Evolutionary conservation across 495 filamentous ascomycete species (phyloP), one percentile per base, ranked within the genome.

Genomic region (Platismatia glauca): DNA sequence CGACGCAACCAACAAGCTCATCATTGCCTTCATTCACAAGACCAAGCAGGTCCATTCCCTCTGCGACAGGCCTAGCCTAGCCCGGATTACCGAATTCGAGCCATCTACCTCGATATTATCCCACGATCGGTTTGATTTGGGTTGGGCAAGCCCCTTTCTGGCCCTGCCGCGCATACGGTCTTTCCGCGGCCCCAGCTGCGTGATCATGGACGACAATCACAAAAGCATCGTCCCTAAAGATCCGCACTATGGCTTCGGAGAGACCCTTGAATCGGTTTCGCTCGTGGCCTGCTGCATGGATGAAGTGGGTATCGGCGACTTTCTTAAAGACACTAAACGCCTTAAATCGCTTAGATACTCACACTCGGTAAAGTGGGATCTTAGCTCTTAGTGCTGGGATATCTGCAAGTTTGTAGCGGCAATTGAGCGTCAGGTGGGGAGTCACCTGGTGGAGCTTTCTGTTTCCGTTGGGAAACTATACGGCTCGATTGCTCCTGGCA

Each of bases 331-430:
- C 53, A 72, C 71, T 39, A 65, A 66, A 64, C 65, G 57, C 57
- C 73, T 74, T 8, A 73, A 59, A 57, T 68, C 67, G 57, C 64
- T 76, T 27, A 70, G 46, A 59, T 76, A 73, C 61, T 70, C 41
- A 59, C 71, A 74, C 65, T 46, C 52, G 9, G 66, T 65, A 37
- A 66, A 69, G 61, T 52, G 61, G 55, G 58, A 20, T 55, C 66
- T 64, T 52, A 53, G 22, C 60, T 53, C 37, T 59, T 70, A 67
- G 57, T 66, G 68, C 60, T 76, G 74, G 74, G 65, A 72, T 63
- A 69, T 74, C 44, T 74, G 74, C 67, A 68, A 68, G 33, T 75
- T 76, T 65, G 52, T 74, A 53, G 68, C 58, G 37, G 73, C 71
- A 64, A 59, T 76, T 29, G 71, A 65, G 64, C 68, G 62, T 60